Base-by-base conservation (phyloP, 2,329 filamentous ascomycete species). In the Ophiocordyceps polyrhachis-furcata region DNA sequence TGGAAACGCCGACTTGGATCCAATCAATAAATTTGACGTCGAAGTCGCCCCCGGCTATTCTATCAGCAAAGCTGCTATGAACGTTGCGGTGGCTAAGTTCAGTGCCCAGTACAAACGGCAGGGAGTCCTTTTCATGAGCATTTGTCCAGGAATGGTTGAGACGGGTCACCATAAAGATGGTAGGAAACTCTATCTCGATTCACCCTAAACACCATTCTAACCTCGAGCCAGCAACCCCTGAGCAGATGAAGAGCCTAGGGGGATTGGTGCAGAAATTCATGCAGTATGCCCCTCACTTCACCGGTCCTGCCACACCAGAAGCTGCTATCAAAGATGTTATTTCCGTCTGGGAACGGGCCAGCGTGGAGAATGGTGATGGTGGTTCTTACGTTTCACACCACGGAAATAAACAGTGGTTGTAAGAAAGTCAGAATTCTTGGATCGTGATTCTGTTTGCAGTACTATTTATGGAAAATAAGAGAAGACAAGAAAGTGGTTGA, bases 11-110 rank as follows among this genome's bases (percentile, higher is more conserved):
- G 73, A 77, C 47, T 17, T 60, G 0, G 65, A 71, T 2, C 44
- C 71, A 2, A 61, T 59, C 45, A 59, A 57, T 13, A 45, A 66
- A 0, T 54, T 51, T 17, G 58, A 61, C 0, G 49, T 74, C 40
- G 53, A 59, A 0, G 43, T 55, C 1, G 48, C 50, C 0, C 48
- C 58, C 0, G 52, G 64, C 0, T 79, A 78, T 49, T 49, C 67
- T 1, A 60, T 63, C 20, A 67, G 60, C 53, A 74, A 76, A 53
- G 71, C 64, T 0, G 75, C 68, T 0, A 17, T 70, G 40, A 78
- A 78, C 50, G 55, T 68, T 15, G 59, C 65, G 1, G 56, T 72
- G 1, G 68, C 68, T 48, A 78, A 78, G 56, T 76, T 65, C 53
- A 65, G 60, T 45, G 66, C 64, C 1, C 57, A 70, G 49, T 70